Evolutionary conservation across 768 basidiomycete species (phyloP).

Genomic region (Termitomyces sp.): DNA sequence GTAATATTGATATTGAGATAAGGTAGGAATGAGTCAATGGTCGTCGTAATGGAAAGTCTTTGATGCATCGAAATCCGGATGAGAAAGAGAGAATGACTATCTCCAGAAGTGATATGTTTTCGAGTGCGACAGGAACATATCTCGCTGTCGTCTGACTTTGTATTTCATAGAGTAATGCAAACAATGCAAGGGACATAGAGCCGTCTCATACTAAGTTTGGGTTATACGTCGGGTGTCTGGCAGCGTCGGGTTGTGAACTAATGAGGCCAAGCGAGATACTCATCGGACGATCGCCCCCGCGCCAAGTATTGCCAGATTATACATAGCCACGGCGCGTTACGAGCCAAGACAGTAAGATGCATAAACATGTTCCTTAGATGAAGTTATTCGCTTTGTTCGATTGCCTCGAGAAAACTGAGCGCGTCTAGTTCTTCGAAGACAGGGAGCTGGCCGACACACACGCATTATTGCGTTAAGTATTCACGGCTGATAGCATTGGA

Average conservation of each 20-base stretch:
- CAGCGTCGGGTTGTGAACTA: slow-evolving; percentile 4
- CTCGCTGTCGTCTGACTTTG: neutral
- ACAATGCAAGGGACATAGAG: slow-evolving; percentile 15
- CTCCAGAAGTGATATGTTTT: slow-evolving; percentile 23
- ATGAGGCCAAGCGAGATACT: slow-evolving; percentile 2
- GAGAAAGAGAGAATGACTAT: slow-evolving; percentile 32
- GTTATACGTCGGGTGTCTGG: slow-evolving; percentile 8
- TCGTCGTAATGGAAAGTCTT: slow-evolving; percentile 16
- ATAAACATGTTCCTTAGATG: slow-evolving; percentile 6
- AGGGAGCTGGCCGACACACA: too few relatives aligned
- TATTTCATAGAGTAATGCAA: slow-evolving; percentile 7
- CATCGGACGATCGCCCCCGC: slow-evolving; percentile 13
- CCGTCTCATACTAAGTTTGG: slow-evolving; percentile 13
- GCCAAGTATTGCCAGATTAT: slow-evolving; percentile 23
- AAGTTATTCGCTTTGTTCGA: slow-evolving; percentile 8
- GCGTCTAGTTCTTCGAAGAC: slow-evolving; percentile 10
- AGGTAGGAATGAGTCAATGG: slow-evolving; percentile 32
- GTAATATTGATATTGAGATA: slow-evolving; percentile 21
- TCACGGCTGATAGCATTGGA: slow-evolving; percentile 22
- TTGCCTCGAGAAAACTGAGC: slow-evolving; percentile 2
- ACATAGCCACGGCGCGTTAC: slow-evolving; percentile 36
- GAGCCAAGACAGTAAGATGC: slow-evolving; percentile 17
- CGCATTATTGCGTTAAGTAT: slow-evolving; percentile 19
- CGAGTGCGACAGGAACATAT: slow-evolving; percentile 16
- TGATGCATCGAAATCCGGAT: slow-evolving; percentile 24